These are phyloP conservation scores for Aureobasidium namibiae DNA, from an alignment of 2,329 filamentous ascomycete genomes.

Conservation along the genomic window DNA sequence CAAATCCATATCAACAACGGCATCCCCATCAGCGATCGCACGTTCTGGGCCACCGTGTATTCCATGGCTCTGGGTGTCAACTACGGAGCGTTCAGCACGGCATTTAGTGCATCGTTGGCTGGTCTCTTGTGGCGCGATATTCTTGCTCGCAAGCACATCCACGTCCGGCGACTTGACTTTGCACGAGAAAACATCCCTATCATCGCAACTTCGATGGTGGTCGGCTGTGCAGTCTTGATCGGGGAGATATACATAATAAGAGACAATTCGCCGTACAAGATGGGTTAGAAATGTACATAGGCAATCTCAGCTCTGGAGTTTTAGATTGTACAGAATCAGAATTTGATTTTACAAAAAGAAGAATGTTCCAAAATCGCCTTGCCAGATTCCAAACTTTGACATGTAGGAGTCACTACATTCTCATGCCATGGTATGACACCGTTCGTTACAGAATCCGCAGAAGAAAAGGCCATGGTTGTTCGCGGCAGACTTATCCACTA, in stretches of 20 bases:
- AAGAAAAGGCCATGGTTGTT: too few relatives aligned
- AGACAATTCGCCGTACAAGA: conserved; percentile 30
- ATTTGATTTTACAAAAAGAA: too few relatives aligned
- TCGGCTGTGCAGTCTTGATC: conserved; percentile 53
- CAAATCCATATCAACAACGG: conserved; percentile 45
- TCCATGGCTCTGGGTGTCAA: conserved; percentile 68
- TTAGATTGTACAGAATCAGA: neutral
- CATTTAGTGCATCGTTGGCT: conserved; percentile 63
- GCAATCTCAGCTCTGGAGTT: neutral
- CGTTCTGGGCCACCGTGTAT: conserved; percentile 67
- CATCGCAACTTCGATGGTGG: conserved; percentile 59
- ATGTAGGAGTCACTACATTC: too few relatives aligned
- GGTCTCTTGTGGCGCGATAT: conserved; percentile 68
- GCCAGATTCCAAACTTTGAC: too few relatives aligned
- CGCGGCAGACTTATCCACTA: too few relatives aligned
- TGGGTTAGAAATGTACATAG: neutral
- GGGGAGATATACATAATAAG: conserved; percentile 56
- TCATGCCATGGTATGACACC: too few relatives aligned
- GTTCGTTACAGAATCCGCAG: too few relatives aligned
- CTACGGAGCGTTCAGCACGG: conserved; percentile 64
- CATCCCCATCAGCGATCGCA: conserved; percentile 50
- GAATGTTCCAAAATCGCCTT: too few relatives aligned
- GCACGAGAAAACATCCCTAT: conserved; percentile 62
- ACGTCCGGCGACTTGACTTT: conserved; percentile 56
- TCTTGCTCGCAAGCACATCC: conserved; percentile 58